Percentiles rank a stretch among this genome's conserved stretches.
These are phyloP conservation scores for Phytophthora pisi DNA, from an alignment of 352 stramenopile species.

Conservation along the genomic window DNA sequence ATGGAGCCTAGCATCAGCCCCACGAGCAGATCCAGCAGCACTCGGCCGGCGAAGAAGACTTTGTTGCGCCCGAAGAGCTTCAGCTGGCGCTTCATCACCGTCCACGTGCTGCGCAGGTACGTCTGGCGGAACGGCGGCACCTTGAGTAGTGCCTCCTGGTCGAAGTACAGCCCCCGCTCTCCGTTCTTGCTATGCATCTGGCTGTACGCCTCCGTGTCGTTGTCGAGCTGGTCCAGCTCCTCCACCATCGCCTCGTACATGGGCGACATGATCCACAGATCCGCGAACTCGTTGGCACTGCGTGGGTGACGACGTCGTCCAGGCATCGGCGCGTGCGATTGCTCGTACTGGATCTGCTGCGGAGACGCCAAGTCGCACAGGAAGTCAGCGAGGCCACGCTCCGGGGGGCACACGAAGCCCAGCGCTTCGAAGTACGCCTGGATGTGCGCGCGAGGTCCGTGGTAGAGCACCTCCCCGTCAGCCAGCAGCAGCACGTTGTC, in stretches of 20 bases:
- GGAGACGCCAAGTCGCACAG: slow-evolving; percentile 52
- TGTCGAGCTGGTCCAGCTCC: slow-evolving; percentile 36
- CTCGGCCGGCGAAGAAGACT: slow-evolving; percentile 40
- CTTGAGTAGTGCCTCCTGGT: slow-evolving; percentile 42
- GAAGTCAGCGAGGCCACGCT: slow-evolving; percentile 52
- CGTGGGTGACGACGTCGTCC: slow-evolving; percentile 37
- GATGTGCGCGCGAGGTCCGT: slow-evolving; percentile 62
- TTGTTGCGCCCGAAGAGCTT: slow-evolving; percentile 47
- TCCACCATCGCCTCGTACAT: slow-evolving; percentile 50
- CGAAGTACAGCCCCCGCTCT: slow-evolving; percentile 33
- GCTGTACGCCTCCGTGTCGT: slow-evolving; percentile 29
- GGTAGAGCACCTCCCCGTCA: slow-evolving; percentile 89
- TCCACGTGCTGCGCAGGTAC: slow-evolving; percentile 41
- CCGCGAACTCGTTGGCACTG: slow-evolving; percentile 45
- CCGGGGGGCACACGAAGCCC: slow-evolving; percentile 57
- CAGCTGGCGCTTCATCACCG: slow-evolving; percentile 45
- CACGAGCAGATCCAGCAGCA: slow-evolving; percentile 42
- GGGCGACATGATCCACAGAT: slow-evolving; percentile 49
- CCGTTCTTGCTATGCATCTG: slow-evolving; percentile 28
- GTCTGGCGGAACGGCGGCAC: slow-evolving; percentile 48
- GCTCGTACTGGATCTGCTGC: slow-evolving; percentile 48
- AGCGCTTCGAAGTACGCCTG: slow-evolving; percentile 83
- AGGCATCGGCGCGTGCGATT: slow-evolving; percentile 25
- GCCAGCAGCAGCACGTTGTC: slow-evolving; percentile 92
- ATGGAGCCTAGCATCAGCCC: slow-evolving; percentile 46